Conservation (phyloP, 164 flowering plant species). For the Platanus orientalis region DNA sequence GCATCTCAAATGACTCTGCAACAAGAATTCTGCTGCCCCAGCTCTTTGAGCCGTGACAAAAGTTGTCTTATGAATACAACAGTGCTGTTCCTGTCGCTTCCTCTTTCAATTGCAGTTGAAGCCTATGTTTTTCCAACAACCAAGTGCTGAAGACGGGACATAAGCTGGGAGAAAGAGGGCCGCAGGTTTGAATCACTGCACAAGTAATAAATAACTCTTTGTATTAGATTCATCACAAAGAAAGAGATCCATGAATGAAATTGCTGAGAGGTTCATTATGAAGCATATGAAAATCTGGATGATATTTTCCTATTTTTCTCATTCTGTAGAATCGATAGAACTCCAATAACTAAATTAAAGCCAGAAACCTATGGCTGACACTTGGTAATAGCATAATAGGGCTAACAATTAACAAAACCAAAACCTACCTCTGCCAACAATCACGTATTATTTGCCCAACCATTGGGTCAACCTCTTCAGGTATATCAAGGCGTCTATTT, state of each 20-base stretch:
- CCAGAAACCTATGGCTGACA: too few relatives aligned
- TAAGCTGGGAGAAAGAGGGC: constrained; percentile 78
- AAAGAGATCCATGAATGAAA: not conserved
- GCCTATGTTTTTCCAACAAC: constrained; percentile 29
- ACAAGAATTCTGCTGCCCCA: constrained; percentile 21
- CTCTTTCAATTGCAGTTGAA: constrained; percentile 7
- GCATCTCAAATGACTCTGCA: constrained; percentile 10
- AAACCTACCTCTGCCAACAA: constrained; percentile 87
- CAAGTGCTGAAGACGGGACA: constrained; percentile 54
- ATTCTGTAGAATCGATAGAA: too few relatives aligned
- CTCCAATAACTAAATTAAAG: too few relatives aligned
- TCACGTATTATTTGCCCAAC: constrained; percentile 75
- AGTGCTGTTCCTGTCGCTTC: constrained; percentile 12
- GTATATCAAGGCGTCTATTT: constrained; percentile 82
- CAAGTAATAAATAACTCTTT: constrained; percentile 4
- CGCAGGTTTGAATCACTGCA: constrained; percentile 80
- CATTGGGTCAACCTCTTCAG: constrained; percentile 64
- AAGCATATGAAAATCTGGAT: too few relatives aligned
- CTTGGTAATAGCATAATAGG: too few relatives aligned
- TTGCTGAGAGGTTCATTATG: not conserved
- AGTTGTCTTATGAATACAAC: constrained; percentile 12
- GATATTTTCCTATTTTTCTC: too few relatives aligned
- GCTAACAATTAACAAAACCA: too few relatives aligned
- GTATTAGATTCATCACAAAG: not conserved
- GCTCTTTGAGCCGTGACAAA: constrained; percentile 47